Conservation (phyloP, 768 basidiomycete genomes). For the Trametes elegans region DNA sequence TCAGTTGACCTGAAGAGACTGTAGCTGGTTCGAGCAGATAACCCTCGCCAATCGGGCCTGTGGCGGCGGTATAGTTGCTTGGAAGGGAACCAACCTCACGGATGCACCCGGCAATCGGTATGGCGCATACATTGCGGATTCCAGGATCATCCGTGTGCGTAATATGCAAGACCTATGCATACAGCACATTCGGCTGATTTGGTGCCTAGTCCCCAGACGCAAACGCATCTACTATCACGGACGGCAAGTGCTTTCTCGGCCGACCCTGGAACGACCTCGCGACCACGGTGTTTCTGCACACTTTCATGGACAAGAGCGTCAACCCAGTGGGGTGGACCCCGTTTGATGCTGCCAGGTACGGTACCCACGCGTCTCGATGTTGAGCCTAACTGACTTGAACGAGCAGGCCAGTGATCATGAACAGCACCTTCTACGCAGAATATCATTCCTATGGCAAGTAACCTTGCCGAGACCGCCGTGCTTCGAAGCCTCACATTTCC, state of each 20-base stretch:
- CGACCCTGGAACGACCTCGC: conserved; percentile 66
- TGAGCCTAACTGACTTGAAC: neutral
- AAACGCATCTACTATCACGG: conserved; percentile 45
- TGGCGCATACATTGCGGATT: conserved; percentile 55
- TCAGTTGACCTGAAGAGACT: neutral
- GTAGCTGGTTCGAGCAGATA: conserved; percentile 62
- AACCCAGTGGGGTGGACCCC: conserved; percentile 49
- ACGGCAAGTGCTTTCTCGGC: conserved; percentile 52
- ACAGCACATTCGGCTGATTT: conserved; percentile 50
- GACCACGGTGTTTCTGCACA: conserved; percentile 50
- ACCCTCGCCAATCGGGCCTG: conserved; percentile 60
- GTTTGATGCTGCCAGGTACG: conserved; percentile 42
- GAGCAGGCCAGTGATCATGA: conserved; percentile 44
- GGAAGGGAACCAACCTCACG: conserved; percentile 57
- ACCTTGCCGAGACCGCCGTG: too few species aligned
- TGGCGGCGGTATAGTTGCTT: conserved; percentile 64
- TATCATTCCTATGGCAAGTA: conserved; percentile 49
- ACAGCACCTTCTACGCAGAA: conserved; percentile 60
- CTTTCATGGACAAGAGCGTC: conserved; percentile 59
- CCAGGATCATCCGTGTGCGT: conserved; percentile 51
- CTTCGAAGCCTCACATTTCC: neutral
- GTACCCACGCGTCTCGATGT: neutral
- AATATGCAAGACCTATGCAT: conserved; percentile 59
- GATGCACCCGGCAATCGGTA: conserved; percentile 50
- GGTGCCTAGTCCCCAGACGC: conserved; percentile 61